phyloP scores from a whole-genome alignment of 257 asterid species.

The Nicotiana noctiflora region DNA sequence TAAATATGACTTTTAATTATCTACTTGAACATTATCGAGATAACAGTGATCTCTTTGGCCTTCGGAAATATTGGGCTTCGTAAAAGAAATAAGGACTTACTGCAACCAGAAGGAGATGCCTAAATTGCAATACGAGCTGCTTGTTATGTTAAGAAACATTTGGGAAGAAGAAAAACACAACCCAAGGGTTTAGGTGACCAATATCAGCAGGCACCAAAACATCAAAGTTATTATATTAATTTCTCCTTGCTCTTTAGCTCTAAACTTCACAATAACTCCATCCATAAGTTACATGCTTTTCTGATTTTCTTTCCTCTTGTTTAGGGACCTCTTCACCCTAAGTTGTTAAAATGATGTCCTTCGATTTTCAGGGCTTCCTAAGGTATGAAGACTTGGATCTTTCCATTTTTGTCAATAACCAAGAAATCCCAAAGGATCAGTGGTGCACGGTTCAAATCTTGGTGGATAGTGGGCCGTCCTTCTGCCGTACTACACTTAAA shows the following conservation, averaged over 20 bases:
- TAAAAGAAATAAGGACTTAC: neutral
- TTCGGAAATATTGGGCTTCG: neutral
- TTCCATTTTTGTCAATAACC: no score
- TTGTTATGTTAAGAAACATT: neutral
- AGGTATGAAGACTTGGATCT: neutral
- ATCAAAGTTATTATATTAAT: neutral
- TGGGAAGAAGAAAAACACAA: neutral
- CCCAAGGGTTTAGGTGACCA: neutral
- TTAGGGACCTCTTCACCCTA: neutral
- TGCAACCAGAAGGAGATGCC: neutral
- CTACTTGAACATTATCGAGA: neutral
- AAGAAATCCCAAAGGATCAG: no score
- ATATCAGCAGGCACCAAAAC: neutral
- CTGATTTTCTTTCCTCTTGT: neutral
- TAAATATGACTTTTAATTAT: neutral
- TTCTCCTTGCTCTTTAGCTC: neutral
- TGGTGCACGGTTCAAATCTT: no score
- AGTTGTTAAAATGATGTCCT: neutral
- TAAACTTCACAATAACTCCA: constrained; percentile 1
- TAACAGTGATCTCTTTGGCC: neutral
- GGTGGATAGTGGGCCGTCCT: no score
- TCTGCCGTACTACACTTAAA: no score
- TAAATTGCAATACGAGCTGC: neutral
- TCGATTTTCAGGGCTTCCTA: neutral
- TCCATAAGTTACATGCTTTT: neutral